phyloP scores from a whole-genome alignment of 148 eudicot genomes.

The Nepenthes gracilis region DNA sequence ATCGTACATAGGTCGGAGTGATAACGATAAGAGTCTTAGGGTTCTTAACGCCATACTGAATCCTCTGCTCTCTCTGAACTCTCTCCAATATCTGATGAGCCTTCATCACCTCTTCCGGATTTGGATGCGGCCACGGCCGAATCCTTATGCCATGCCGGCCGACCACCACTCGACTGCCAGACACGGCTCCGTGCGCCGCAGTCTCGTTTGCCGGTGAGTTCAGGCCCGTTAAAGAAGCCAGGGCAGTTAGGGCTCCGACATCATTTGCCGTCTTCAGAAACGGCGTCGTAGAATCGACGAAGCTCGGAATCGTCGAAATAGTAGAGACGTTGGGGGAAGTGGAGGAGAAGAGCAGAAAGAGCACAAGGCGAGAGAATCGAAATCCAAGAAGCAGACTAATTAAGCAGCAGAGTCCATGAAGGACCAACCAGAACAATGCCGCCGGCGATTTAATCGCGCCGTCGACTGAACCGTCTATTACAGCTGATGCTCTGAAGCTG shows the following conservation, averaged over 20 bases:
- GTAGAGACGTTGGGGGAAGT: slow-evolving; percentile 15
- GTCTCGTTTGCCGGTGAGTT: slow-evolving; percentile 16
- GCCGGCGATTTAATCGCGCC: slow-evolving; percentile 45
- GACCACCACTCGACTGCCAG: slow-evolving; percentile 61
- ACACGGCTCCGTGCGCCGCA: slow-evolving; percentile 1
- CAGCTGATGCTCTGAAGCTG: slow-evolving; percentile 31
- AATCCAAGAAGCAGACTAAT: slow-evolving; percentile 76
- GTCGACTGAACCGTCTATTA: slow-evolving; percentile 20
- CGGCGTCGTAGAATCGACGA: slow-evolving; percentile 8
- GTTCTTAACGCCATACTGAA: slow-evolving; percentile 68
- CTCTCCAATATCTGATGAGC: slow-evolving; percentile 74
- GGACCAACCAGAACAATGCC: slow-evolving; percentile 45
- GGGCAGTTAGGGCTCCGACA: slow-evolving; percentile 9
- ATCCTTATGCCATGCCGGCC: slow-evolving; percentile 88
- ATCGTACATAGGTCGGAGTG: slow-evolving; percentile 82
- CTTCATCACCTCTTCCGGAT: slow-evolving; percentile 70
- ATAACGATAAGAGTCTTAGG: slow-evolving; percentile 60
- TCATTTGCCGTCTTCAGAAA: slow-evolving; percentile 6
- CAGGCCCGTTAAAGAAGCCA: slow-evolving; percentile 2
- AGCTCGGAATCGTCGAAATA: slow-evolving; percentile 7
- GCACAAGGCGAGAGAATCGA: slow-evolving; percentile 68
- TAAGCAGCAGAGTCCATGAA: slow-evolving; percentile 71
- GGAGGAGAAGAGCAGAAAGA: slow-evolving; percentile 51
- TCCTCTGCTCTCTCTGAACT: slow-evolving; percentile 85
- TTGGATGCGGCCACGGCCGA: slow-evolving; percentile 98